Conservation (phyloP, 2,329 filamentous ascomycete species). For the Neonectria punicea region DNA sequence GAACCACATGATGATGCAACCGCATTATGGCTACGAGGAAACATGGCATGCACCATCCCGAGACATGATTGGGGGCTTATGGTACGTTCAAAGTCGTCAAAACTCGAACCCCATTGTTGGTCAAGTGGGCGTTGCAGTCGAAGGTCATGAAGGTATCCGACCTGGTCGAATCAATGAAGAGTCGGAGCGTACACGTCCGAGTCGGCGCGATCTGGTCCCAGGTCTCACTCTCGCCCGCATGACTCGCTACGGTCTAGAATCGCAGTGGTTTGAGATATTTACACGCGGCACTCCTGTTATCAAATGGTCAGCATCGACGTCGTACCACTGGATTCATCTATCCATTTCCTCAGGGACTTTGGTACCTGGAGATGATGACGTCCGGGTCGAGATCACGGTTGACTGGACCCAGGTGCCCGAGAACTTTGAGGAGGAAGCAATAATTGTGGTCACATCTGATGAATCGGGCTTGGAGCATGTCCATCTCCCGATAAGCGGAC, state of each 20-base stretch:
- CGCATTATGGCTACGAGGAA: conserved; percentile 60
- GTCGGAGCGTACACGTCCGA: conserved; percentile 60
- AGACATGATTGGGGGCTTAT: conserved; percentile 64
- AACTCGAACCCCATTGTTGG: conserved; percentile 64
- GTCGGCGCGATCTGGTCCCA: conserved; percentile 58
- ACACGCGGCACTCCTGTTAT: conserved; percentile 65
- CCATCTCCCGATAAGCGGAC: conserved; percentile 65
- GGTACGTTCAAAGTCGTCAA: conserved; percentile 62
- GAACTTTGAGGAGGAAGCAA: conserved; percentile 39
- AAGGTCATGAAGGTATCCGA: conserved; percentile 71
- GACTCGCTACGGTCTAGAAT: conserved; percentile 65
- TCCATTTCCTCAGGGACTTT: conserved; percentile 62
- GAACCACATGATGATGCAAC: conserved; percentile 64
- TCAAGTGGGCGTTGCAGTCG: conserved; percentile 71
- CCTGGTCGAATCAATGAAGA: conserved; percentile 60
- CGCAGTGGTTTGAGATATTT: conserved; percentile 72
- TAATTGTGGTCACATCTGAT: conserved; percentile 48
- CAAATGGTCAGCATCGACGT: conserved; percentile 61
- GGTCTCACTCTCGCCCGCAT: conserved; percentile 68
- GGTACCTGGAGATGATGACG: conserved; percentile 47
- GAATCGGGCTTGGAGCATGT: conserved; percentile 56
- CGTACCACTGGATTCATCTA: conserved; percentile 62
- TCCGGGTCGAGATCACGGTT: conserved; percentile 29
- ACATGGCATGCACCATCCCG: conserved; percentile 67
- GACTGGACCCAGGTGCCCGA: conserved; percentile 53